Base-by-base conservation (phyloP, 225 moss, liverwort and hornwort species). In the Physcomitrellopsis africana region DNA sequence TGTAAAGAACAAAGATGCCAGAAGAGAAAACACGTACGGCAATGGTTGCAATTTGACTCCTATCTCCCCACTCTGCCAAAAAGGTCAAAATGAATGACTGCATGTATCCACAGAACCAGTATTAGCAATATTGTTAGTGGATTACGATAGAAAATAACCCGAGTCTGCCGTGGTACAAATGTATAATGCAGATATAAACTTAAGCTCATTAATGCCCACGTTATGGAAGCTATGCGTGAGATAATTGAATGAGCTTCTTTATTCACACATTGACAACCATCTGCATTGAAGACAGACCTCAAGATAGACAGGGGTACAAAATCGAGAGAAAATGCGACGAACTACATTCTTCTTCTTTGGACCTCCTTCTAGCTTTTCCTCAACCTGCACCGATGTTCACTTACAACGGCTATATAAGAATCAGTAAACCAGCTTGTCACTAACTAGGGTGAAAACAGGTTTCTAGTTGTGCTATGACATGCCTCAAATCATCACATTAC, bases 21-120 rank as follows among this genome's bases (percentile, higher is more conserved):
- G n/a, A 68, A 47, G 46, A 69, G 53, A 10, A 4, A 59, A 19
- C 51, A 68, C 83, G 59, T 89, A 91, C 91, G 75, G 91, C 91
- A 80, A 91, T 91, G 2, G 91, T 91, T n/a, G 91, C 88, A 61
- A 91, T 91, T 78, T 37, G 32, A 37, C 32, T 37, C 32, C 32
- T 37, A 37, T 91, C 91, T 65, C 91, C 91, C 91, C 91, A 91
- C 68, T 91, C 91, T 9, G 89, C 91, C 74, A 91, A 82, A 68
- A 91, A 91, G 15, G 91, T 91, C 47, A 91, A 77, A 74, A 91
- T 89, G 66, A 91, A 91, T 29, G 91, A 76, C 91, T 91, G 88
- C 19, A 63, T 57, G 7, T 55, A 18, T 42, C 27, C 26, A 51
- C 27, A 54, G 29, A 58, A 9, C 54, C 61, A 27, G 17, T 41